Percentiles rank a stretch among this genome's conserved stretches.
Conservation (phyloP, 2,329 filamentous ascomycete species). For the Penicillium sp. region DNA sequence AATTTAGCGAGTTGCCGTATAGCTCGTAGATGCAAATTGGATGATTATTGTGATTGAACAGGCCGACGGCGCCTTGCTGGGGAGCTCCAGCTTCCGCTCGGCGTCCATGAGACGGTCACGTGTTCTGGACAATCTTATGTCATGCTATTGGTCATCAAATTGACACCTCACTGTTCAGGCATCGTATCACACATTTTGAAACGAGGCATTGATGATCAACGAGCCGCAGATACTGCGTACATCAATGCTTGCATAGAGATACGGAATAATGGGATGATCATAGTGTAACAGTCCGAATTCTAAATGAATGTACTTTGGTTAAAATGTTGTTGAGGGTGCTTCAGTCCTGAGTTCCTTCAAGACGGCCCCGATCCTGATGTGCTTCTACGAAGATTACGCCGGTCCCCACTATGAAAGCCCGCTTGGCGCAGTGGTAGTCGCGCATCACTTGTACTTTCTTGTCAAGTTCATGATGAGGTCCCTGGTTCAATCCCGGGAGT, state of each 20-base stretch:
- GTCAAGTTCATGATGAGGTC: background rate
- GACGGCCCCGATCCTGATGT: background rate
- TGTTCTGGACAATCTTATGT: constrained; percentile 18
- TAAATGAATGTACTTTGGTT: no score
- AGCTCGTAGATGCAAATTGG: constrained; percentile 4
- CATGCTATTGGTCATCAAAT: constrained; percentile 11
- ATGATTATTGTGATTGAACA: constrained; percentile 19
- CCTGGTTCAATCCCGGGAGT: background rate
- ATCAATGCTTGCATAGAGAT: background rate
- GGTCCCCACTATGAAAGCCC: background rate
- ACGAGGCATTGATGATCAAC: constrained; percentile 11
- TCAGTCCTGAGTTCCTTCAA: no score
- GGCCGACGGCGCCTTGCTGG: constrained; percentile 19
- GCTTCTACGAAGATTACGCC: background rate
- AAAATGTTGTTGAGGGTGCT: no score
- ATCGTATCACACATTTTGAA: background rate
- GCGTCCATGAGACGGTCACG: constrained; percentile 20
- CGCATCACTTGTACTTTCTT: background rate
- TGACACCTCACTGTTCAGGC: constrained; percentile 12
- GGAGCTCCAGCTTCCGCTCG: constrained; percentile 31
- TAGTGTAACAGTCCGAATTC: background rate
- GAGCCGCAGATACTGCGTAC: background rate
- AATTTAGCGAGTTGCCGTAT: background rate
- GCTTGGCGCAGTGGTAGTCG: background rate
- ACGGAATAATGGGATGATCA: background rate